These are phyloP conservation scores for Debaryomycetaceae sp. DNA, from an alignment of 1,139 yeast genomes.

Conservation along the genomic window DNA sequence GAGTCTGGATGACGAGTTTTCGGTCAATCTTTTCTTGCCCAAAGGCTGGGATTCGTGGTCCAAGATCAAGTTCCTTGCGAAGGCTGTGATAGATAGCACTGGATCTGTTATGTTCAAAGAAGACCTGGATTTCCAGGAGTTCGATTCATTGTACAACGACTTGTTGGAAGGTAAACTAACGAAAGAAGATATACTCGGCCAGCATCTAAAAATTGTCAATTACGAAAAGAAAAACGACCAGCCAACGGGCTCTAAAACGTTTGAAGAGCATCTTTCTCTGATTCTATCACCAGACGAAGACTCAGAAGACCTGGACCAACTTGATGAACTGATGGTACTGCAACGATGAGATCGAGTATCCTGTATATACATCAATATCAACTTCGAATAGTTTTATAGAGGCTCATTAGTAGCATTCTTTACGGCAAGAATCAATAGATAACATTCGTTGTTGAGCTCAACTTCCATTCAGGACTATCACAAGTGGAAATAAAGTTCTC, in stretches of 20 bases:
- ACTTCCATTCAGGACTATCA: constrained; percentile 21
- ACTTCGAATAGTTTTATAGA: not conserved
- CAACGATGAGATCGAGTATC: not conserved
- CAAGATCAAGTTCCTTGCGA: constrained; percentile 45
- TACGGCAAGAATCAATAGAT: constrained; percentile 2
- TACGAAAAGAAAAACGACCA: not conserved
- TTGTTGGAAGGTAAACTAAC: not conserved
- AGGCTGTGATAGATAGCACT: constrained; percentile 13
- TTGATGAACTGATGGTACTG: not conserved
- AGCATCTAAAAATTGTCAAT: not conserved
- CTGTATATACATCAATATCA: not conserved
- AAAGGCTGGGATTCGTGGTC: constrained; percentile 49
- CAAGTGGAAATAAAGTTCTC: too few species aligned
- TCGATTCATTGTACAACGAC: constrained; percentile 3
- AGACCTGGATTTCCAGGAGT: constrained; percentile 3
- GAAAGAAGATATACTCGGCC: not conserved
- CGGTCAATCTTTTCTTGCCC: constrained; percentile 38
- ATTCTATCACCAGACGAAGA: not conserved
- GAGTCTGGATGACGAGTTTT: not conserved
- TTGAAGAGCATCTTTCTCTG: not conserved
- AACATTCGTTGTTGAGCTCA: constrained; percentile 5
- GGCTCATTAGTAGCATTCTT: not conserved
- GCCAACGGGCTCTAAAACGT: not conserved
- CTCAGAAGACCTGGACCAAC: not conserved
- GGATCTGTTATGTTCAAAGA: constrained; percentile 1